phyloP scores from a whole-genome alignment of 371 early-diverging fungal species.

The Batkoa obscura region DNA sequence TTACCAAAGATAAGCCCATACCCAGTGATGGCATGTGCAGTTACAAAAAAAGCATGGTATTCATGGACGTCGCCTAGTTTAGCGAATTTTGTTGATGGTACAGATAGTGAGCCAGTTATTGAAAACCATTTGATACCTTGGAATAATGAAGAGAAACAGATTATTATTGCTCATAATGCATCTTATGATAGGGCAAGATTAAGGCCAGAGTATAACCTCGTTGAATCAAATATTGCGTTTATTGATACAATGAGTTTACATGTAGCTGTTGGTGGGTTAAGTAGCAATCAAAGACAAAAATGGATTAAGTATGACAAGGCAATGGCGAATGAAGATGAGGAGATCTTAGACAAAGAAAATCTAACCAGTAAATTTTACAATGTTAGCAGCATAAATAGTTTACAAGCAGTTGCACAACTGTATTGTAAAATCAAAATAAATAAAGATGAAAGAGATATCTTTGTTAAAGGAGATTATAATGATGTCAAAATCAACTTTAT shows the following conservation, averaged over 20 bases:
- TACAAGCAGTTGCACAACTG: slow-evolving; percentile 57
- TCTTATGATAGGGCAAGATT: slow-evolving; percentile 81
- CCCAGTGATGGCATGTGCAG: slow-evolving; percentile 71
- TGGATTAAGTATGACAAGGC: slow-evolving; percentile 54
- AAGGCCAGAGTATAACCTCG: slow-evolving; percentile 59
- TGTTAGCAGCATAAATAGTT: slow-evolving; percentile 56
- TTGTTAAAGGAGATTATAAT: slow-evolving; percentile 32
- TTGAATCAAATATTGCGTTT: slow-evolving; percentile 30
- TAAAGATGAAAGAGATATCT: slow-evolving; percentile 49
- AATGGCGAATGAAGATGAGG: slow-evolving; percentile 12
- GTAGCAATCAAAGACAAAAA: slow-evolving; percentile 64
- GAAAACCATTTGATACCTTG: slow-evolving; percentile 46
- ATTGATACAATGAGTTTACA: slow-evolving; percentile 93
- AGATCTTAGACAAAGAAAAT: slow-evolving; percentile 11
- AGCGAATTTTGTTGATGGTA: no score
- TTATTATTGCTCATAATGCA: slow-evolving; percentile 84
- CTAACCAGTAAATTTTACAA: slow-evolving; percentile 26
- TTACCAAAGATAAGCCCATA: slow-evolving; percentile 39
- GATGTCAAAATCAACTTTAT: slow-evolving; percentile 37
- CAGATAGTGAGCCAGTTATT: slow-evolving; percentile 9
- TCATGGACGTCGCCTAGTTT: slow-evolving; percentile 75
- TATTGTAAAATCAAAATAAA: slow-evolving; percentile 52
- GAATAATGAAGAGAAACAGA: slow-evolving; percentile 14
- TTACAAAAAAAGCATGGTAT: slow-evolving; percentile 64
- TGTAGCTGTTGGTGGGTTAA: slow-evolving; percentile 74